Conservation (phyloP, 352 stramenopile genomes). For the Pilasporangium apinafurcum region DNA sequence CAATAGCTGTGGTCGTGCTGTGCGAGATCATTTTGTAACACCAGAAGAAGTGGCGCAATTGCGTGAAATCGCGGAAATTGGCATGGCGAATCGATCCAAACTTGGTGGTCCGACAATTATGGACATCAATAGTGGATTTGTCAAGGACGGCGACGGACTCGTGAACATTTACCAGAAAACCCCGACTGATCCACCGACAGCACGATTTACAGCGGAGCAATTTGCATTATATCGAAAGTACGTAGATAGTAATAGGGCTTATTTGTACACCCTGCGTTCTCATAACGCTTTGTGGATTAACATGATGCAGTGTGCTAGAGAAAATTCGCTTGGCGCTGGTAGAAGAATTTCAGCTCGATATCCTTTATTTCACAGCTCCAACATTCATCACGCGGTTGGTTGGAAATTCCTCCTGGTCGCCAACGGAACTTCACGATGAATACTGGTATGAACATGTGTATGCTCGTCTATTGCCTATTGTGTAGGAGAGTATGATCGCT, state of each 20-base stretch:
- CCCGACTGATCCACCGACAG: constrained; percentile 25
- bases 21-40: constrained; percentile 75
- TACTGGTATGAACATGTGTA: constrained; percentile 61
- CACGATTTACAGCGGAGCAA: constrained; percentile 73
- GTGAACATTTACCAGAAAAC: constrained; percentile 85
- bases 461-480: neutral
- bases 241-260: too few relatives aligned
- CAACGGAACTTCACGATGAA: constrained; percentile 84
- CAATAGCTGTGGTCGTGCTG: constrained; percentile 54
- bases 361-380: constrained; percentile 89
- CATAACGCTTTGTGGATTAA: too few relatives aligned
- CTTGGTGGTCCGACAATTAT: constrained; percentile 89
- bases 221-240: constrained; percentile 78
- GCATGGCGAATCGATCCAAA: constrained; percentile 67
- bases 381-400: constrained; percentile 90
- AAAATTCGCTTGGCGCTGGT: constrained; percentile 75
- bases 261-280: too few relatives aligned
- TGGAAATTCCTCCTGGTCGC: constrained; percentile 77
- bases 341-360: constrained; percentile 68
- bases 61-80: constrained; percentile 74
- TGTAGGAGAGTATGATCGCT: constrained; percentile 1
- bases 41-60: constrained; percentile 57
- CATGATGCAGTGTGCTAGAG: constrained; percentile 64
- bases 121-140: constrained; percentile 88
- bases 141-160: constrained; percentile 81